Evolutionary conservation across 768 basidiomycete species (phyloP), one percentile per base, ranked within the genome.

Genomic region (Serendipita sp.): DNA sequence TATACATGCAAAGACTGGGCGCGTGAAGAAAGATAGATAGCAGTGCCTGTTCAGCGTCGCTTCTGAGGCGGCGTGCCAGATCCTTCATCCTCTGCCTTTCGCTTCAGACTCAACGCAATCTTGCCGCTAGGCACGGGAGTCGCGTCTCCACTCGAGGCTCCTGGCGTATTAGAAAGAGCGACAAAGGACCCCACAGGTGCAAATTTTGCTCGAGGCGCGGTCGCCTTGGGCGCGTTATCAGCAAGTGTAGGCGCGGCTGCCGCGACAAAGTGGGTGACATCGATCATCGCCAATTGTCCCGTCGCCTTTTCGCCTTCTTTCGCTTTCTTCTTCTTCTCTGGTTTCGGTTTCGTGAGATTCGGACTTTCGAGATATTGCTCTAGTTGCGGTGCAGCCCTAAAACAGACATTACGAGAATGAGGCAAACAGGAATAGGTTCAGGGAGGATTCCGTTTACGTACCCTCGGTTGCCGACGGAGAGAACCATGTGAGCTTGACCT

Each of bases 401-500:
- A 73, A 35, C 41, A 8, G 18, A 65, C 46, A 48, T 46, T 24
- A 60, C 4, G 53, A 66, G 28, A 70, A 65, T 70, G 51, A 67
- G 63, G 64, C 58, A 63, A 66, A 7, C 53, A 15, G 13, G 32
- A 48, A 8, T 10, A 0, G 32, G 16, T 8, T 3, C 8, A 64
- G 7, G 38, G 13, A 41, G 13, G 38, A 41, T 7, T 2, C n/a
- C 15, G 24, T 64, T 63, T n/a, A 74, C 86, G 24, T 72, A 92
- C 88, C 90, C 90, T 80, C 89, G 80, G 72, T 92, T 95, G 68
- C 93, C 93, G 45, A 95, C 91, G 1, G 90, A 92, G 66, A 99
- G 74, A 16, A 98, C 89, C 75, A 99, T 98, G 71, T 96, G 93
- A 7, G 96, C 95, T 70, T 94, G 89, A 0, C 96, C 95, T 7